A percentile compares a stretch with the other conserved stretches of the same genome.
Evolutionary conservation across 176 grass and related monocot species (phyloP).

Genomic region (Eragrostis curvula): DNA sequence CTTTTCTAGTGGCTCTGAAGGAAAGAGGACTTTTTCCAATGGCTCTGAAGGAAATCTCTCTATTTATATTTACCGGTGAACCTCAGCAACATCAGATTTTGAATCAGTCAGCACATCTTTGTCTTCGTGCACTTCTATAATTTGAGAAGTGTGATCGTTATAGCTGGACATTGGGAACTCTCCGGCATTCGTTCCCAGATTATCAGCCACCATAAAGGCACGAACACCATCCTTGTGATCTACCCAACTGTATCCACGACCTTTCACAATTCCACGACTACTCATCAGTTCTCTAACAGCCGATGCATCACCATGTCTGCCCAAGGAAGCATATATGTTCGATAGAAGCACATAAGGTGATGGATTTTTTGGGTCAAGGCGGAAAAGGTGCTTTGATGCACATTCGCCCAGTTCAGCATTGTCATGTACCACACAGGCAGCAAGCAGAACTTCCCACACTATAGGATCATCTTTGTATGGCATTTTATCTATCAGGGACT

Average conservation of each 20-base stretch:
- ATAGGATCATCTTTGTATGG: conserved; percentile 70
- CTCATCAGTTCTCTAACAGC: conserved; percentile 71
- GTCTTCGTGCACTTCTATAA: too few species aligned
- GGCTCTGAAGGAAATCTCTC: too few species aligned
- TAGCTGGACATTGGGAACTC: conserved; percentile 31
- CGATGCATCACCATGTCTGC: conserved; percentile 67
- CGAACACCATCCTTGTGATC: conserved; percentile 63
- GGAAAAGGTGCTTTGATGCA: conserved; percentile 63
- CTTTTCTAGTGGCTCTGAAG: too few species aligned
- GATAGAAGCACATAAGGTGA: conserved; percentile 85
- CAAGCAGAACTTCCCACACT: conserved; percentile 82
- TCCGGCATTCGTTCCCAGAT: conserved; percentile 39
- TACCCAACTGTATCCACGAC: conserved; percentile 75
- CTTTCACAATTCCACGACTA: conserved; percentile 66
- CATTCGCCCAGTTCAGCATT: conserved; percentile 71
- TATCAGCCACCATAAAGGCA: conserved; percentile 71
- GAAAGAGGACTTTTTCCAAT: too few species aligned
- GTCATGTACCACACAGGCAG: conserved; percentile 78
- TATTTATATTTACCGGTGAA: too few species aligned
- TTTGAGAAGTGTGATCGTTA: not conserved
- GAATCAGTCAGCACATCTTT: too few species aligned
- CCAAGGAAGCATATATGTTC: conserved; percentile 85
- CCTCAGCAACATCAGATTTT: too few species aligned
- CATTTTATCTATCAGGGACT: conserved; percentile 58
- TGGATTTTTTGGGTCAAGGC: conserved; percentile 72